Evolutionary conservation across 2,329 filamentous ascomycete genomes (phyloP).

Genomic region (Neonectria magnoliae): DNA sequence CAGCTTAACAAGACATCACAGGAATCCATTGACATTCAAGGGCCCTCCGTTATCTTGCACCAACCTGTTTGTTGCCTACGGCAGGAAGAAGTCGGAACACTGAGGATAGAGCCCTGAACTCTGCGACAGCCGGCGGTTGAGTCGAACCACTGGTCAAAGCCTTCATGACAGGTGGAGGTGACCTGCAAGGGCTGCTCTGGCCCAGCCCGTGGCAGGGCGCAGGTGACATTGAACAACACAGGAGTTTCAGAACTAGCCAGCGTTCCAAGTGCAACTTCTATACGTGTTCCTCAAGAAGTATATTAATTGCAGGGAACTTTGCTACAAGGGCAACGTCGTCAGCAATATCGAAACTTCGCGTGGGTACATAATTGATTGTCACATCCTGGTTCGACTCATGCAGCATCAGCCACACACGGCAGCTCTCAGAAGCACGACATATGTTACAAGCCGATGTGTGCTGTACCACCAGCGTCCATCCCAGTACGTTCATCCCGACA

Average conservation of each 20-base stretch:
- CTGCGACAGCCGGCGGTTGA: conserved; percentile 11
- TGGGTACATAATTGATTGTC: neutral
- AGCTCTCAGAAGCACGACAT: conserved; percentile 11
- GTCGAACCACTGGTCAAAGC: conserved; percentile 23
- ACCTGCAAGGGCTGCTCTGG: conserved; percentile 14
- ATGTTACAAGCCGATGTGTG: neutral
- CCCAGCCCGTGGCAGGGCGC: conserved; percentile 4
- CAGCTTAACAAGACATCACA: conserved; percentile 1
- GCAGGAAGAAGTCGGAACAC: conserved; percentile 7
- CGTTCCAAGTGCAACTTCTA: neutral
- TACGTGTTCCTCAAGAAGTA: neutral
- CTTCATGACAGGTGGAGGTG: conserved; percentile 20
- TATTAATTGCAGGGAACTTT: neutral
- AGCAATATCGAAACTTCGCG: neutral
- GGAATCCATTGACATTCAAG: neutral
- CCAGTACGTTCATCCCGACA: neutral
- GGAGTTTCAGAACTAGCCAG: neutral
- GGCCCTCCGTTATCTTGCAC: neutral
- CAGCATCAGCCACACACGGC: neutral
- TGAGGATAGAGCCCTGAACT: conserved; percentile 13
- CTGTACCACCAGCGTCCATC: conserved; percentile 1
- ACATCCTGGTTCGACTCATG: neutral
- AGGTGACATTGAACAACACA: conserved; percentile 13
- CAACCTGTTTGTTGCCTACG: neutral
- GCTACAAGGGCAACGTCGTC: neutral